Conservation (phyloP, 2,329 filamentous ascomycete species). For the Diaporthe humulicola region DNA sequence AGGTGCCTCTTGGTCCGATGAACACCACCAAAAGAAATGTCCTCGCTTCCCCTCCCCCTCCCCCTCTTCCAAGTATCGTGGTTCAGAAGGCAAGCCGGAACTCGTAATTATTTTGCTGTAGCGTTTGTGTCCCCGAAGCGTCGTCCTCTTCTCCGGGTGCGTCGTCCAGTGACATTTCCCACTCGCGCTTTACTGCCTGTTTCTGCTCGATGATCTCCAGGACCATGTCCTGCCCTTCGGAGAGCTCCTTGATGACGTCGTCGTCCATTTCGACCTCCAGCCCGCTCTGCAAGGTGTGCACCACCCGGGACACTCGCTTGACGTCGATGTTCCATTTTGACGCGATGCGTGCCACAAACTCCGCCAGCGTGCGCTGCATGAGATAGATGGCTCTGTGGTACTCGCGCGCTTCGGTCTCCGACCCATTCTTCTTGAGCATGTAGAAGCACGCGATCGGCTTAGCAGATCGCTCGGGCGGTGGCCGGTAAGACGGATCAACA, state of each 20-base stretch:
- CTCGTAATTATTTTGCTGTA: constrained; percentile 54
- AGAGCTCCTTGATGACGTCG: constrained; percentile 84
- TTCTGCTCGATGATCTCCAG: constrained; percentile 71
- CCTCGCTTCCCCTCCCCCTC: not conserved
- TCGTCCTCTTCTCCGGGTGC: constrained; percentile 52
- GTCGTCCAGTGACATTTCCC: constrained; percentile 72
- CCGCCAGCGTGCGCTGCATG: constrained; percentile 78
- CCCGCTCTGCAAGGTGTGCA: constrained; percentile 80
- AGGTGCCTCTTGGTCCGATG: constrained; percentile 20
- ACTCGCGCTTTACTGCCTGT: constrained; percentile 65
- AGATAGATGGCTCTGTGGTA: constrained; percentile 91
- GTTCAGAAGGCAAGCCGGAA: constrained; percentile 62
- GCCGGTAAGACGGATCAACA: constrained; percentile 87
- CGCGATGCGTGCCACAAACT: constrained; percentile 80
- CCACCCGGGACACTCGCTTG: constrained; percentile 75
- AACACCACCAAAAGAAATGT: constrained; percentile 2
- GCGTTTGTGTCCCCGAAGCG: constrained; percentile 47
- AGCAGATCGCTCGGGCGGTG: constrained; percentile 77
- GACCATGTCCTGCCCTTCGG: constrained; percentile 93
- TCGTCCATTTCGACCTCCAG: constrained; percentile 91
- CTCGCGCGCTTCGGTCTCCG: constrained; percentile 65
- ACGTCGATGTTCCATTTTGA: constrained; percentile 86
- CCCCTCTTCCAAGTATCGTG: constrained; percentile 22
- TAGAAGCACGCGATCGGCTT: constrained; percentile 93
- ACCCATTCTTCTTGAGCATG: constrained; percentile 69